phyloP scores from a whole-genome alignment of 345 rosid genomes.

The Diplotaxis tenuifolia region DNA sequence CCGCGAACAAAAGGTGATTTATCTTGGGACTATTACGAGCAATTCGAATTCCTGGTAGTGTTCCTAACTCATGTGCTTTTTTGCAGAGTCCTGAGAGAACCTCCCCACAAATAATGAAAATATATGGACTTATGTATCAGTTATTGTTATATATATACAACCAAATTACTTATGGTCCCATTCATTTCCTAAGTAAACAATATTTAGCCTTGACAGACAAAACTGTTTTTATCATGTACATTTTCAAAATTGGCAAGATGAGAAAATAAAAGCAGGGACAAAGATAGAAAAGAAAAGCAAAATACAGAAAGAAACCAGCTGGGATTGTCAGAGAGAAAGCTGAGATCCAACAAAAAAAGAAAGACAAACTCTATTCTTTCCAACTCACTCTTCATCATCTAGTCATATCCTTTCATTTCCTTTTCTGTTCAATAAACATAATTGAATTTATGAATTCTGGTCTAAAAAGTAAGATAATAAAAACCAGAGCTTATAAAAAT shows the following conservation, averaged over 20 bases:
- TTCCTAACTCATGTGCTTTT: too few relatives aligned
- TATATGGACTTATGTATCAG: too few relatives aligned
- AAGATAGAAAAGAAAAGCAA: slow-evolving; percentile 18
- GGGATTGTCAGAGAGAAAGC: slow-evolving; percentile 33
- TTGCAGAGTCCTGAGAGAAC: too few relatives aligned
- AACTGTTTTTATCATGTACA: background rate
- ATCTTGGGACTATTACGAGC: too few relatives aligned
- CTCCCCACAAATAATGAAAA: too few relatives aligned
- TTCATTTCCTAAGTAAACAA: background rate
- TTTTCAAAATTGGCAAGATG: slow-evolving; percentile 6
- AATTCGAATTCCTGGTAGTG: too few relatives aligned
- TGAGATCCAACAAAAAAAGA: slow-evolving; percentile 10
- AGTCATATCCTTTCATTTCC: background rate
- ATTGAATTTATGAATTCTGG: background rate
- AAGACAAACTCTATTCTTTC: slow-evolving; percentile 17
- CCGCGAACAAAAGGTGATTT: too few relatives aligned
- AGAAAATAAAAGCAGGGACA: background rate
- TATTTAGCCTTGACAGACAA: background rate
- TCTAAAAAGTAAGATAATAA: background rate
- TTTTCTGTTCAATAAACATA: background rate
- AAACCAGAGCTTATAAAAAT: background rate
- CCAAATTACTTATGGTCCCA: background rate
- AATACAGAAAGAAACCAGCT: slow-evolving; percentile 35
- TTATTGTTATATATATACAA: background rate
- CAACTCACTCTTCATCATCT: slow-evolving; percentile 9